Evolutionary conservation across 2,329 filamentous ascomycete species (phyloP).

Genomic region (Penicillium sp.): DNA sequence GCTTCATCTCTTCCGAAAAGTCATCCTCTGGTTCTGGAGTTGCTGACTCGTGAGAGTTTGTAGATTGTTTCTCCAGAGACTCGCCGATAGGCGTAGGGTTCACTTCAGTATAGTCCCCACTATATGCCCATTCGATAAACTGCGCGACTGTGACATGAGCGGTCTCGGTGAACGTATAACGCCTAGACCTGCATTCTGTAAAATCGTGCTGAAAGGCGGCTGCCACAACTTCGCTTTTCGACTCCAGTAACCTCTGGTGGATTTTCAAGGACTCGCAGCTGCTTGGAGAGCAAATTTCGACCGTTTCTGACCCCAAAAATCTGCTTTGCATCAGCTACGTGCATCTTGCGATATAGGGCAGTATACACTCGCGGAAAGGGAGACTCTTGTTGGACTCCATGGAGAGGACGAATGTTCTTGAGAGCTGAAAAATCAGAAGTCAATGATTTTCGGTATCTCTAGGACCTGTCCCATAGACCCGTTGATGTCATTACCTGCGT

Average conservation of each 20-base stretch:
- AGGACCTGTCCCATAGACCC: background rate
- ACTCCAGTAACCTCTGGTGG: conserved; percentile 3
- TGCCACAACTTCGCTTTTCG: conserved; percentile 1
- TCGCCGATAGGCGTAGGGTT: background rate
- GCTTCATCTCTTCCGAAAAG: background rate
- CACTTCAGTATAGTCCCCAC: conserved; percentile 3
- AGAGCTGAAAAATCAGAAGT: background rate
- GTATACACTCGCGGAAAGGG: background rate
- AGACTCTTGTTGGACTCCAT: background rate
- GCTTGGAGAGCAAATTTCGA: background rate
- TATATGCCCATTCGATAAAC: conserved; percentile 9
- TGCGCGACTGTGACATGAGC: conserved; percentile 3
- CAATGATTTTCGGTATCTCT: background rate
- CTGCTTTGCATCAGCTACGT: conserved; percentile 1
- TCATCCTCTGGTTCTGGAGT: background rate
- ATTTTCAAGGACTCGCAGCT: conserved; percentile 16
- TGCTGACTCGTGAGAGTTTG: background rate
- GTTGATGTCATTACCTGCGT: background rate
- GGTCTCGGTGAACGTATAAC: conserved; percentile 1
- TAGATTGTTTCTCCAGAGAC: background rate
- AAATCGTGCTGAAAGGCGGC: background rate
- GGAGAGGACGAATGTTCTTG: background rate
- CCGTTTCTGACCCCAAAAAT: conserved; percentile 1
- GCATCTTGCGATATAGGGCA: background rate
- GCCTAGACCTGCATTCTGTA: background rate